These are phyloP conservation scores for Pseudocercospora fijiensis DNA, from an alignment of 2,329 filamentous ascomycete genomes.

Conservation along the genomic window DNA sequence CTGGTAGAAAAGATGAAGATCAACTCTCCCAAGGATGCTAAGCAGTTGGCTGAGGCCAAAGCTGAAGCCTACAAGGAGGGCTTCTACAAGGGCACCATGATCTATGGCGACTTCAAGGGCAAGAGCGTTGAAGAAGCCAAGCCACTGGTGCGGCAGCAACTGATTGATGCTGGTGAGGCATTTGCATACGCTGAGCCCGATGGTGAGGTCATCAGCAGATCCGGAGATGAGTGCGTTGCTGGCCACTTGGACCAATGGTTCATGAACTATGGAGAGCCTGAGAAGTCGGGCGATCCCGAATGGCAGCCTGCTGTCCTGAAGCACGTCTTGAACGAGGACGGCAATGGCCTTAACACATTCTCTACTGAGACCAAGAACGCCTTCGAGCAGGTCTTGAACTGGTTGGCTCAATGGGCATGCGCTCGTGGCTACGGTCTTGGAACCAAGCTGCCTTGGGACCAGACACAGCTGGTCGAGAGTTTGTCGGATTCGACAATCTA, in stretches of 20 bases:
- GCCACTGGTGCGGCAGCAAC: conserved; percentile 73
- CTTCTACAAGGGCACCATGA: conserved; percentile 91
- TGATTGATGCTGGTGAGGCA: conserved; percentile 74
- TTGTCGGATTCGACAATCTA: conserved; percentile 92
- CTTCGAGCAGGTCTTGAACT: conserved; percentile 82
- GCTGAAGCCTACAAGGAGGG: conserved; percentile 96
- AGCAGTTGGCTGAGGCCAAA: conserved; percentile 88
- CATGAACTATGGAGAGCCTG: conserved; percentile 76
- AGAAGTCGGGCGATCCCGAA: conserved; percentile 65
- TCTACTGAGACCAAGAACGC: conserved; percentile 56
- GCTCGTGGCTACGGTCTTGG: conserved; percentile 88
- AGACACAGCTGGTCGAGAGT: conserved; percentile 85
- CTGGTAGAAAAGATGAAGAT: conserved; percentile 94
- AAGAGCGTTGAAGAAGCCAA: conserved; percentile 84
- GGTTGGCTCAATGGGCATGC: conserved; percentile 96
- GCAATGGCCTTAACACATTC: conserved; percentile 74
- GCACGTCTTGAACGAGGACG: conserved; percentile 66
- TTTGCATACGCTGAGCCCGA: conserved; percentile 95
- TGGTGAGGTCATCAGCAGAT: conserved; percentile 81
- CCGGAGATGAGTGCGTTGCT: conserved; percentile 89
- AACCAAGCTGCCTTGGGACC: conserved; percentile 92
- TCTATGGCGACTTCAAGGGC: conserved; percentile 83
- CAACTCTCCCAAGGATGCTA: conserved; percentile 89
- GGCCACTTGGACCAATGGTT: conserved; percentile 97
- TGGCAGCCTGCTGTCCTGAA: conserved; percentile 77